Base-by-base conservation (phyloP, 306 rosid species). In the Vigna unguiculata region DNA sequence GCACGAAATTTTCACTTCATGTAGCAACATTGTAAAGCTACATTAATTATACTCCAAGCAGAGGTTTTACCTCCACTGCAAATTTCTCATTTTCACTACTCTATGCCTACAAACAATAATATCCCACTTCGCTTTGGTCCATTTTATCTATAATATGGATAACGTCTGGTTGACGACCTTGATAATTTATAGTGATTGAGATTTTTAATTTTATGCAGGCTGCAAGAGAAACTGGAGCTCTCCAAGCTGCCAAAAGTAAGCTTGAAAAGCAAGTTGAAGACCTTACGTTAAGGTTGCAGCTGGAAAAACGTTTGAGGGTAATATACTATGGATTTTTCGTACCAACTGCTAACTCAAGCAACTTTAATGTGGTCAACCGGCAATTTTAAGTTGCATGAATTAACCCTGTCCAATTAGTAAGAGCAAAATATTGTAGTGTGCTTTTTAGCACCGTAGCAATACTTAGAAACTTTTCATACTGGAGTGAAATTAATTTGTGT, bases 151-250 rank as follows among this genome's bases (percentile, higher is more conserved):
- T 55, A 17, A 22, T 55, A 55, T 1, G 4, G 36, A 22, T 12
- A 7, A 22, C 17, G 34, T 55, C 62, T 22, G 12, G 17, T 55
- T 11, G 62, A 22, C 62, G 5, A 5, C 62, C 62, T 22, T 36
- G 1, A 28, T n/a, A n/a, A 54, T 20, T 53, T 20, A 21, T n/a
- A 0, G 47, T 71, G 22, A 25, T 49, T 49, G 38, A 62, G 14
- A n/a, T 4, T 41, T 61, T 53, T 60, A 49, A 67, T 77, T 77
- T 66, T n/a, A 11, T 58, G 19, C 81, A 91, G 97, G 95, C 97
- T 86, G 95, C 97, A 72, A 89, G 84, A 82, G 97, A 91, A 81
- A 91, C 97, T 1, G 97, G 97, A 25, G 97, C 97, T 69, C 97
- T 91, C 71, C 97, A 91, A 85, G 97, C 97, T 60, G 95, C 97